These are phyloP conservation scores for Sporothrix humicola DNA, from an alignment of 2,329 filamentous ascomycete genomes.

Conservation along the genomic window DNA sequence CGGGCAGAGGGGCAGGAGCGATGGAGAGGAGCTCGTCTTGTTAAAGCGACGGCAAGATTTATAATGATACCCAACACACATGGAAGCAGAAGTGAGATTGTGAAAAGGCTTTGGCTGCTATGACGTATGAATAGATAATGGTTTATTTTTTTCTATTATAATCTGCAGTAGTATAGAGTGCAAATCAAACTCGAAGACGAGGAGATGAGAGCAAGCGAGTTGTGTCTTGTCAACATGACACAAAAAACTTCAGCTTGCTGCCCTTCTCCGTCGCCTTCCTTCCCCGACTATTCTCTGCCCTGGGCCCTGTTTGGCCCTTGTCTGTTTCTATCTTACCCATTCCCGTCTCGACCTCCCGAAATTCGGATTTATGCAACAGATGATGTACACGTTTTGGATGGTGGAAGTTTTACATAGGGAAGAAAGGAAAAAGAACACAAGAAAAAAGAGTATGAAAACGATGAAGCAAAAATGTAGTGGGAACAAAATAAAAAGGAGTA, in stretches of 20 bases:
- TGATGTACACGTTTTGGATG: conserved; percentile 36
- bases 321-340: background rate
- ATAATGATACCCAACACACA: background rate
- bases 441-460: conserved; percentile 4
- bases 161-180: conserved; percentile 19
- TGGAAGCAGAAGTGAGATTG: too few relatives aligned
- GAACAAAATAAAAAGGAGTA: background rate
- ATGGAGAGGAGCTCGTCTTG: background rate
- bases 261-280: background rate
- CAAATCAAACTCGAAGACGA: conserved; percentile 6
- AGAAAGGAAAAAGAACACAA: background rate
- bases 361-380: conserved; percentile 35
- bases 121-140: background rate
- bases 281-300: background rate
- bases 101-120: background rate
- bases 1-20: background rate
- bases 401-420: conserved; percentile 32
- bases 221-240: background rate
- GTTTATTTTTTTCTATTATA: conserved; percentile 22
- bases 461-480: conserved; percentile 20
- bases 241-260: background rate
- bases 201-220: background rate
- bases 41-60: background rate
- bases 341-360: background rate
- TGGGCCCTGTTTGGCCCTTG: conserved; percentile 25